Conservation (phyloP, 192 early-diverging fungal genomes). For the Dissophora ornata region DNA sequence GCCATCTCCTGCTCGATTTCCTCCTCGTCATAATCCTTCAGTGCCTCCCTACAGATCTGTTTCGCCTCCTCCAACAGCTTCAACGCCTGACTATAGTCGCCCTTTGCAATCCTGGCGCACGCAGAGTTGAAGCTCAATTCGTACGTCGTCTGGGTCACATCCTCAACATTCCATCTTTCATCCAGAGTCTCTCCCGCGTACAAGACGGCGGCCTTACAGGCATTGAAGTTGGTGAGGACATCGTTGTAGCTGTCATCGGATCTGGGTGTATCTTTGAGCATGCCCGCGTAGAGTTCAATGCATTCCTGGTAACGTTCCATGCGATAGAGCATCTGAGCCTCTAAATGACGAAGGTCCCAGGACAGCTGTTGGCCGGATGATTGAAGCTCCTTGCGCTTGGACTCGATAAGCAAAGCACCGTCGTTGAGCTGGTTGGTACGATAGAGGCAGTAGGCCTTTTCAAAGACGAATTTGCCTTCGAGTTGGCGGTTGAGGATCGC, state of each 20-base stretch:
- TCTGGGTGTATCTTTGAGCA: conserved; percentile 57
- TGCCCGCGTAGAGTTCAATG: conserved; percentile 53
- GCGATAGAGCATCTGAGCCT: conserved; percentile 78
- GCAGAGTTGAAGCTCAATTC: conserved; percentile 78
- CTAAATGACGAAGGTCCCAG: conserved; percentile 62
- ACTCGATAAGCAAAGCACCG: conserved; percentile 53
- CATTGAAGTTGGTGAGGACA: conserved; percentile 63
- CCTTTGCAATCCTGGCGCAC: conserved; percentile 64
- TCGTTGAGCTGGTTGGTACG: conserved; percentile 67
- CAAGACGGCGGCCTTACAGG: conserved; percentile 63
- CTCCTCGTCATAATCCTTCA: conserved; percentile 68
- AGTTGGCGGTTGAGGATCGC: conserved; percentile 55
- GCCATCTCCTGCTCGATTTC: conserved; percentile 75
- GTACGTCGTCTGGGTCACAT: conserved; percentile 60
- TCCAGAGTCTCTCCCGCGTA: conserved; percentile 49
- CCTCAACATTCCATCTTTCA: conserved; percentile 14
- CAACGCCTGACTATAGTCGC: conserved; percentile 64
- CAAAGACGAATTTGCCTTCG: conserved; percentile 56
- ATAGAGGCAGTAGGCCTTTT: conserved; percentile 76
- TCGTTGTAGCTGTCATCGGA: conserved; percentile 59
- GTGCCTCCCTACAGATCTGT: conserved; percentile 60
- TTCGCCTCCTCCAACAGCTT: conserved; percentile 65
- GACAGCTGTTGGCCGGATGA: conserved; percentile 17
- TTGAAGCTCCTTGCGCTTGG: conserved; percentile 33
- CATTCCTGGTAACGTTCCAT: conserved; percentile 65